Evolutionary conservation across 805 yeast genomes (phyloP).

Genomic region (Pichia rugopelliculosa): DNA sequence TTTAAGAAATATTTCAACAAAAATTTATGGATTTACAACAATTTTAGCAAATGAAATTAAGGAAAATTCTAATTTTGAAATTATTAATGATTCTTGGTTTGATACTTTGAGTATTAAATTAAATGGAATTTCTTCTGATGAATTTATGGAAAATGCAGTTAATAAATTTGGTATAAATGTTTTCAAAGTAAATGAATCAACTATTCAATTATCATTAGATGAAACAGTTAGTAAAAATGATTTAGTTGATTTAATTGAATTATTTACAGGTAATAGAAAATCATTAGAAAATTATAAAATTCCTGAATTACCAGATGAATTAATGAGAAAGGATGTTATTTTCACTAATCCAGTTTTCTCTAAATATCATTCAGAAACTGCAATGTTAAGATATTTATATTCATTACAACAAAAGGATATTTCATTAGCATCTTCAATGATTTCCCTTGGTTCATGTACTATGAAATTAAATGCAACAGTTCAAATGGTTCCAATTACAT

Average conservation of each 20-base stretch:
- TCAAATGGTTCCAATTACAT: slow-evolving; percentile 87
- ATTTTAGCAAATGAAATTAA: slow-evolving; percentile 56
- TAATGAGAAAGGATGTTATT: slow-evolving; percentile 50
- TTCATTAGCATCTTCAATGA: slow-evolving; percentile 94
- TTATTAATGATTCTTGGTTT: slow-evolving; percentile 51
- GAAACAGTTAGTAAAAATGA: slow-evolving; percentile 72
- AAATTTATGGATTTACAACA: slow-evolving; percentile 69
- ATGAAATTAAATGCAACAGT: slow-evolving; percentile 96
- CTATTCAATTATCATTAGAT: slow-evolving; percentile 80
- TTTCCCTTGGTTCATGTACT: slow-evolving; percentile 95
- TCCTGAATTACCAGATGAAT: slow-evolving; percentile 43
- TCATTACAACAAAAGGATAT: slow-evolving; percentile 80
- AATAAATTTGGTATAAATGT: slow-evolving; percentile 63
- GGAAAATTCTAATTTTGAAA: slow-evolving; percentile 34
- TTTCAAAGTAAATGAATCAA: slow-evolving; percentile 52
- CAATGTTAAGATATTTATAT: slow-evolving; percentile 87
- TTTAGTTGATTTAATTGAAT: slow-evolving; percentile 43
- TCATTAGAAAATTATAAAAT: slow-evolving; percentile 25
- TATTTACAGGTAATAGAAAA: slow-evolving; percentile 45
- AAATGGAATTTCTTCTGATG: slow-evolving; percentile 44
- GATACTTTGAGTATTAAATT: slow-evolving; percentile 76
- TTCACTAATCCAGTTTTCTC: slow-evolving; percentile 75
- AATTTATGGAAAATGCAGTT: slow-evolving; percentile 51
- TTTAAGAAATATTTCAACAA: slow-evolving; percentile 63
- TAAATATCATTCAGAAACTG: slow-evolving; percentile 86